A percentile compares a stretch with the other conserved stretches of the same genome.
These are phyloP conservation scores for Cryptococcus maquisensis DNA, from an alignment of 1,284 basidiomycete species.

Conservation along the genomic window DNA sequence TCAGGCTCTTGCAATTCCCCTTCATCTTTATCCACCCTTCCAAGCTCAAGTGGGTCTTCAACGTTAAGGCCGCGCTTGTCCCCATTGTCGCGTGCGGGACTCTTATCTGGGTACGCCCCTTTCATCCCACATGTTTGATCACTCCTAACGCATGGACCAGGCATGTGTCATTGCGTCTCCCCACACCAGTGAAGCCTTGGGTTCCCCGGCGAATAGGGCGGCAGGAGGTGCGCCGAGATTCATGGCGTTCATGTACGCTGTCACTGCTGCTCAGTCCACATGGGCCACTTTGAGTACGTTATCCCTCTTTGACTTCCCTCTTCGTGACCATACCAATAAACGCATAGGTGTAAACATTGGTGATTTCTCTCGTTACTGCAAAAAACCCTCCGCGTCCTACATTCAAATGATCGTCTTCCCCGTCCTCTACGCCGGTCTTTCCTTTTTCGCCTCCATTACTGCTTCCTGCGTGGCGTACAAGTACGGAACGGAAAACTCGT, in stretches of 20 bases:
- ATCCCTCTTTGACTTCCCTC: neutral
- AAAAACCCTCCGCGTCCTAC: conserved; percentile 47
- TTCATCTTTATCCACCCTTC: conserved; percentile 72
- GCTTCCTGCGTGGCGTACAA: conserved; percentile 56
- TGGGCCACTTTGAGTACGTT: conserved; percentile 36
- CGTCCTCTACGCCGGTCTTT: conserved; percentile 59
- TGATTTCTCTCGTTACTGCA: conserved; percentile 54
- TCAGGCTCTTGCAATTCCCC: conserved; percentile 50
- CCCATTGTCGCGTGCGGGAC: conserved; percentile 66
- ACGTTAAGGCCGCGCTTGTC: conserved; percentile 61
- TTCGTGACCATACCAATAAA: neutral
- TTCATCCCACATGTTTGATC: conserved; percentile 50
- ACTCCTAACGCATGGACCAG: conserved; percentile 52
- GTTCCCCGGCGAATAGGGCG: conserved; percentile 23
- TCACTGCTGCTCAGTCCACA: conserved; percentile 33
- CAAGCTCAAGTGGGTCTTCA: conserved; percentile 67
- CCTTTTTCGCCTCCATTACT: conserved; percentile 62
- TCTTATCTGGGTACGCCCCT: conserved; percentile 60
- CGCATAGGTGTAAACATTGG: conserved; percentile 64
- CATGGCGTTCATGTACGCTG: conserved; percentile 35
- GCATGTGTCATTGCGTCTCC: conserved; percentile 62
- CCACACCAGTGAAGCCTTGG: conserved; percentile 59
- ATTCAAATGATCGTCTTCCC: conserved; percentile 68
- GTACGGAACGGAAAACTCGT: conserved; percentile 53
- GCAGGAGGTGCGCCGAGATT: conserved; percentile 29